Conservation (phyloP, 1,284 basidiomycete genomes). For the Sanguinoderma infundibulare region DNA sequence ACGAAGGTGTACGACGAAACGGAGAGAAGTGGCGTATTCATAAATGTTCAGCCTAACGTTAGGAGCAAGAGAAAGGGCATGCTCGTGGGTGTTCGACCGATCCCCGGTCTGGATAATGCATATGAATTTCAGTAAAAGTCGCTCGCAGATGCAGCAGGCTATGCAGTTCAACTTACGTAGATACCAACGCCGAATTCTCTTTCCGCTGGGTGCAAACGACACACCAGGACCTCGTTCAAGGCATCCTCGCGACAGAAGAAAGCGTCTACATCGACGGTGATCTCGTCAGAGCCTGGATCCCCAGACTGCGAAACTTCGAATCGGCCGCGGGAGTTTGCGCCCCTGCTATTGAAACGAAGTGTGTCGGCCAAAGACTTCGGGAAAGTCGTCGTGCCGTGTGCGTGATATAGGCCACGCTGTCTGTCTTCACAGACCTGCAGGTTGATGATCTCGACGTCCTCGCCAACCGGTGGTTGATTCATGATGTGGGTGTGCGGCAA, state of each 20-base stretch:
- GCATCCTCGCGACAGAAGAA: conserved; percentile 23
- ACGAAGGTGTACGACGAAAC: conserved; percentile 27
- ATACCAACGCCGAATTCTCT: conserved; percentile 4
- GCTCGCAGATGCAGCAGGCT: too few relatives aligned
- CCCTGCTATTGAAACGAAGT: conserved; percentile 32
- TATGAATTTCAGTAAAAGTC: neutral
- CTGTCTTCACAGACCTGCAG: neutral
- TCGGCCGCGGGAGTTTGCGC: conserved; percentile 29
- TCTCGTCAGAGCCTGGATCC: conserved; percentile 16
- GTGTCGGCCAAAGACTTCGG: conserved; percentile 25
- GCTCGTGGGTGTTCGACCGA: neutral
- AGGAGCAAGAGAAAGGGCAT: neutral
- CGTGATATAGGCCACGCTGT: conserved; percentile 2
- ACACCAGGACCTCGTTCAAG: conserved; percentile 27
- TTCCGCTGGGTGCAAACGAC: neutral
- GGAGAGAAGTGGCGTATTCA: neutral
- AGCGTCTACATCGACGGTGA: conserved; percentile 27
- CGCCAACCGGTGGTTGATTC: neutral
- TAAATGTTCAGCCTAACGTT: neutral
- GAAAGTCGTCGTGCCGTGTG: conserved; percentile 27
- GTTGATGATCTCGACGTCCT: neutral
- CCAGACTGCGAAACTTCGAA: conserved; percentile 27
- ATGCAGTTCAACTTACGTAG: neutral
- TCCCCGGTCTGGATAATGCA: neutral
- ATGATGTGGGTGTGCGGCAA: neutral